A percentile compares a stretch with the other conserved stretches of the same genome.
Conservation (phyloP, 768 basidiomycete species). For the Leccinum fibrillosum region DNA sequence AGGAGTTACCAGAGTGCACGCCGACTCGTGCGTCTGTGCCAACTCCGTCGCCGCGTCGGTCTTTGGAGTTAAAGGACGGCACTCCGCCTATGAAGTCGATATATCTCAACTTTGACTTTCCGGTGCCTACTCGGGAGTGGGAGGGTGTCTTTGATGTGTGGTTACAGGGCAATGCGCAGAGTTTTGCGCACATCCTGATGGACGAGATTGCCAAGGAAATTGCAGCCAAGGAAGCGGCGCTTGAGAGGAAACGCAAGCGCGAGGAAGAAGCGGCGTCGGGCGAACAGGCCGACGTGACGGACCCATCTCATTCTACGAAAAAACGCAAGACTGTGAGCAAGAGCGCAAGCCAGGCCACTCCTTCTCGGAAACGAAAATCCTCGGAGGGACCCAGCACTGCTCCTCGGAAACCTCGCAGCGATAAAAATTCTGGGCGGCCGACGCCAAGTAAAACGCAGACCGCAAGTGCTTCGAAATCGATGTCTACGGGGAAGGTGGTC, state of each 20-base stretch:
- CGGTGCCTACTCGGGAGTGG: slow-evolving; percentile 82
- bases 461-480: slow-evolving; percentile 19
- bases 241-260: slow-evolving; percentile 55
- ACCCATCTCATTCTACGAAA: slow-evolving; percentile 21
- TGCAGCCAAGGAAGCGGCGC: slow-evolving; percentile 49
- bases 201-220: slow-evolving; percentile 56
- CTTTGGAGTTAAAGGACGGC: slow-evolving; percentile 38
- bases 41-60: slow-evolving; percentile 46
- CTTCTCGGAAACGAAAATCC: slow-evolving; percentile 23
- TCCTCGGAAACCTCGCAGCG: slow-evolving; percentile 33
- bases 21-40: slow-evolving; percentile 39
- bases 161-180: slow-evolving; percentile 85
- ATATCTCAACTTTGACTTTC: slow-evolving; percentile 86
- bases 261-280: slow-evolving; percentile 42
- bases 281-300: slow-evolving; percentile 11
- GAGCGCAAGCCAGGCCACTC: slow-evolving; percentile 11
- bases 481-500: slow-evolving; percentile 22
- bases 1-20: slow-evolving; percentile 24
- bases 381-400: slow-evolving; percentile 18
- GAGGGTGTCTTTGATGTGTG: slow-evolving; percentile 88
- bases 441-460: slow-evolving; percentile 16
- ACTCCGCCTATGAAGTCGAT: slow-evolving; percentile 60
- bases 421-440: slow-evolving; percentile 9
- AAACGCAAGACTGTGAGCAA: slow-evolving; percentile 20
- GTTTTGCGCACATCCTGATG: slow-evolving; percentile 61